These are phyloP conservation scores for Cicer judaicum DNA, from an alignment of 306 rosid species.

Conservation along the genomic window DNA sequence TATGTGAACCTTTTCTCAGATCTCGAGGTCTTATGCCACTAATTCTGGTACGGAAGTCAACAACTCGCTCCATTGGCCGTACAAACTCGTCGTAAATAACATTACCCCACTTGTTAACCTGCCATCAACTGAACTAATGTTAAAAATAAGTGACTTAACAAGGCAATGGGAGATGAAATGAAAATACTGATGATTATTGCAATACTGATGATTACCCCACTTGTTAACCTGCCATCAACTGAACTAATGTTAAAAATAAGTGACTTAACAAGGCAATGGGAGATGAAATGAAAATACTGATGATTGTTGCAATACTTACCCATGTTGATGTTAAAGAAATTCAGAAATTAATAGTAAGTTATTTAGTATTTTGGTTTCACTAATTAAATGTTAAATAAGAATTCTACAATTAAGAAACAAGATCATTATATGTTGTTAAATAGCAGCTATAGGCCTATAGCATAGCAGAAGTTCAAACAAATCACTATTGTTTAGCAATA, in stretches of 20 bases:
- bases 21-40: constrained; percentile 93
- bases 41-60: constrained; percentile 85
- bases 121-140: constrained; percentile 51
- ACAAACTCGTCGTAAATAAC: constrained; percentile 85
- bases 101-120: constrained; percentile 96
- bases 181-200: not conserved
- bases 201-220: constrained; percentile 86
- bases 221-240: constrained; percentile 75
- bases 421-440: not conserved
- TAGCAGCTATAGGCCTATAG: too few relatives aligned
- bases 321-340: constrained; percentile 28
- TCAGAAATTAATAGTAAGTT: not conserved
- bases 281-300: constrained; percentile 2
- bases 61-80: constrained; percentile 78
- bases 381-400: constrained; percentile 6
- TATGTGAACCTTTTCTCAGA: constrained; percentile 72
- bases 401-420: constrained; percentile 12
- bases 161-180: constrained; percentile 22
- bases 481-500: too few relatives aligned
- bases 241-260: constrained; percentile 47
- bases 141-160: constrained; percentile 45
- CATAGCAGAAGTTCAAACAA: too few relatives aligned
- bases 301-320: constrained; percentile 15
- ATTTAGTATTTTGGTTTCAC: constrained; percentile 5
- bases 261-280: constrained; percentile 27